Conservation (phyloP, 2,329 filamentous ascomycete genomes). For the Calcarisporium arbuscula region DNA sequence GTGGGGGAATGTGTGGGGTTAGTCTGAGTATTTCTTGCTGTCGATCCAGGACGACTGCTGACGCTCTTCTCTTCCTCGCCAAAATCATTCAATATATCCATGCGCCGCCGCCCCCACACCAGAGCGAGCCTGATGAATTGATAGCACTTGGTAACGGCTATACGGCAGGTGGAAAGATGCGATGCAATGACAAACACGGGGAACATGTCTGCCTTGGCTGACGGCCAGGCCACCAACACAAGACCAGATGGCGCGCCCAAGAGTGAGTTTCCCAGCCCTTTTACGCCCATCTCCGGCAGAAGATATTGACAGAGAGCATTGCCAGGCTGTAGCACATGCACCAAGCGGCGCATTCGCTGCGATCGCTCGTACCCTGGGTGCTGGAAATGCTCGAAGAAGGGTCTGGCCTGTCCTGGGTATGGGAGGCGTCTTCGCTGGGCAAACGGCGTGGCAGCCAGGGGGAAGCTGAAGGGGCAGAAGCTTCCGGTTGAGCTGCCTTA, state of each 20-base stretch:
- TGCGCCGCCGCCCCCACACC: too few relatives aligned
- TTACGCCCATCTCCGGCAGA: background rate
- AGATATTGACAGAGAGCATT: background rate
- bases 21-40: too few relatives aligned
- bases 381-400: constrained; percentile 21
- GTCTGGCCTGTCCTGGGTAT: constrained; percentile 21
- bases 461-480: constrained; percentile 16
- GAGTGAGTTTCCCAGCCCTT: background rate
- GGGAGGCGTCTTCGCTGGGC: constrained; percentile 20
- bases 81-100: too few relatives aligned
- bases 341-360: constrained; percentile 22
- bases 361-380: constrained; percentile 18
- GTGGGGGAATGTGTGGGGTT: too few relatives aligned
- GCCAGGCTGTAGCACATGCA: constrained; percentile 20
- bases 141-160: too few relatives aligned
- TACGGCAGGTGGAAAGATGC: too few relatives aligned
- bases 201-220: constrained; percentile 1
- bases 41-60: too few relatives aligned
- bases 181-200: too few relatives aligned
- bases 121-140: too few relatives aligned
- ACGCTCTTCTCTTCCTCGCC: too few relatives aligned
- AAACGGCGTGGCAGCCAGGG: constrained; percentile 19
- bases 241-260: background rate
- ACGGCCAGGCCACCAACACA: too few relatives aligned
- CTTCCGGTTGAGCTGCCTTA: constrained; percentile 9